A percentile compares a stretch with the other conserved stretches of the same genome.
Conservation (phyloP, 495 filamentous ascomycete genomes). For the Penicillium tannophilum region DNA sequence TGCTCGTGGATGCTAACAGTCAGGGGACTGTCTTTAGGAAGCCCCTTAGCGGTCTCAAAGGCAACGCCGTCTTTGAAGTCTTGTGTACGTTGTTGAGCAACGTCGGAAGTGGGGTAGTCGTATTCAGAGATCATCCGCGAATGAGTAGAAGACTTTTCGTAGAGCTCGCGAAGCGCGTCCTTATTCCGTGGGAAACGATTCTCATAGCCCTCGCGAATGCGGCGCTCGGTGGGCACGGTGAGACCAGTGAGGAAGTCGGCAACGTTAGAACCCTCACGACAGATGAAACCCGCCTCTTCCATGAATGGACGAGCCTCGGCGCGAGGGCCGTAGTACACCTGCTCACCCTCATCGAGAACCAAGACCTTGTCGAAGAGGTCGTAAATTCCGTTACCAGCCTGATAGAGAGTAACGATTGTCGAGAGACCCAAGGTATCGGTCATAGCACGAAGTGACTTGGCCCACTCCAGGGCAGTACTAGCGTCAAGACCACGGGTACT, state of each 20-base stretch:
- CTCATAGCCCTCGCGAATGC: slow-evolving; percentile 56
- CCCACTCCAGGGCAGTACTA: slow-evolving; percentile 59
- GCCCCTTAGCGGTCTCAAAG: slow-evolving; percentile 42
- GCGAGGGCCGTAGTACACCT: slow-evolving; percentile 62
- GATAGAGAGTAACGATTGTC: slow-evolving; percentile 57
- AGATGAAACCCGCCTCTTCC: slow-evolving; percentile 65
- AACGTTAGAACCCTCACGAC: slow-evolving; percentile 66
- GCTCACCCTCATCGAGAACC: slow-evolving; percentile 64
- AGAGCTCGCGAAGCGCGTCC: slow-evolving; percentile 39
- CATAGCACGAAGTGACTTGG: slow-evolving; percentile 49
- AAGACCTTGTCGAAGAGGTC: slow-evolving; percentile 68
- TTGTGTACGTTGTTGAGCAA: slow-evolving; percentile 45
- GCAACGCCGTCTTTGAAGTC: slow-evolving; percentile 52
- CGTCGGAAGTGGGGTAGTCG: slow-evolving; percentile 47
- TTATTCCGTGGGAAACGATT: slow-evolving; percentile 49
- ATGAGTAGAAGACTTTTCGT: slow-evolving; percentile 42
- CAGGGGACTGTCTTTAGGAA: slow-evolving; percentile 50
- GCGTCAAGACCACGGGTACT: slow-evolving; percentile 63
- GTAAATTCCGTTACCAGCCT: slow-evolving; percentile 66
- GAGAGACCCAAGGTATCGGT: slow-evolving; percentile 50
- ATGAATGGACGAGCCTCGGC: slow-evolving; percentile 66
- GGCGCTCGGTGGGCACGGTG: slow-evolving; percentile 68
- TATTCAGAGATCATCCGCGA: slow-evolving; percentile 47
- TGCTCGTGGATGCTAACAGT: slow-evolving; percentile 61
- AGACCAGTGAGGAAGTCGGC: slow-evolving; percentile 72